These are phyloP conservation scores for Neoboletus subvelutipes DNA, from an alignment of 768 basidiomycete species.

Conservation along the genomic window DNA sequence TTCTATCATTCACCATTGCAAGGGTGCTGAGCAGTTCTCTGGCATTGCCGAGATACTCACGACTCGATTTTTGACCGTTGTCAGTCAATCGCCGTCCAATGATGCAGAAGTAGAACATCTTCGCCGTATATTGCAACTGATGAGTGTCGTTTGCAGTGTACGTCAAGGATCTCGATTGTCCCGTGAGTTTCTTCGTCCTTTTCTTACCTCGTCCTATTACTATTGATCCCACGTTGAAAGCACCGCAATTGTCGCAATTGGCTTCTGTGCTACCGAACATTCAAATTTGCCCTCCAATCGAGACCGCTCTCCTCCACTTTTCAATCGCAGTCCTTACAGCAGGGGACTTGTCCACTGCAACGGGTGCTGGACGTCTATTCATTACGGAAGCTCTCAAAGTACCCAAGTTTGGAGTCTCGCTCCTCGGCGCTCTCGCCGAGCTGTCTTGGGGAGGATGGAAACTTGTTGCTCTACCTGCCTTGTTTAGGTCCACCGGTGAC, in stretches of 20 bases:
- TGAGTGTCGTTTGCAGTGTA: conserved; percentile 57
- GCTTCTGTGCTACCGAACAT: conserved; percentile 32
- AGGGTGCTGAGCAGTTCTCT: conserved; percentile 62
- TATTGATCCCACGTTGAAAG: conserved; percentile 19
- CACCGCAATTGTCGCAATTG: conserved; percentile 37
- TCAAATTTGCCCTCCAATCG: conserved; percentile 26
- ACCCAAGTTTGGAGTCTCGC: conserved; percentile 46
- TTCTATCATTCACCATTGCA: conserved; percentile 81
- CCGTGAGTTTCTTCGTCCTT: conserved; percentile 40
- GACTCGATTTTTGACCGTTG: conserved; percentile 33
- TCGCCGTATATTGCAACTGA: conserved; percentile 54
- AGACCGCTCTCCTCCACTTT: conserved; percentile 34
- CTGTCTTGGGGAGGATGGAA: conserved; percentile 80
- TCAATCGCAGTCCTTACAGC: conserved; percentile 38
- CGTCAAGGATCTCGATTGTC: conserved; percentile 70
- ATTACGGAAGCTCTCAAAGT: conserved; percentile 25
- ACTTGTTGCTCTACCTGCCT: conserved; percentile 56
- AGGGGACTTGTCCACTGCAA: conserved; percentile 41
- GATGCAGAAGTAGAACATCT: conserved; percentile 38
- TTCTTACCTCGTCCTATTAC: conserved; percentile 3
- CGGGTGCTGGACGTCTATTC: conserved; percentile 49
- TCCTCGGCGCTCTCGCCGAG: conserved; percentile 63
- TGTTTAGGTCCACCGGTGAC: conserved; percentile 51
- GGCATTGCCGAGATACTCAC: conserved; percentile 55
- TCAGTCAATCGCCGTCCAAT: conserved; percentile 1